Percentiles rank a stretch among this genome's conserved stretches.
Evolutionary conservation across 1,139 yeast species (phyloP).

Genomic region (Protomyces lactucae-debilis): DNA sequence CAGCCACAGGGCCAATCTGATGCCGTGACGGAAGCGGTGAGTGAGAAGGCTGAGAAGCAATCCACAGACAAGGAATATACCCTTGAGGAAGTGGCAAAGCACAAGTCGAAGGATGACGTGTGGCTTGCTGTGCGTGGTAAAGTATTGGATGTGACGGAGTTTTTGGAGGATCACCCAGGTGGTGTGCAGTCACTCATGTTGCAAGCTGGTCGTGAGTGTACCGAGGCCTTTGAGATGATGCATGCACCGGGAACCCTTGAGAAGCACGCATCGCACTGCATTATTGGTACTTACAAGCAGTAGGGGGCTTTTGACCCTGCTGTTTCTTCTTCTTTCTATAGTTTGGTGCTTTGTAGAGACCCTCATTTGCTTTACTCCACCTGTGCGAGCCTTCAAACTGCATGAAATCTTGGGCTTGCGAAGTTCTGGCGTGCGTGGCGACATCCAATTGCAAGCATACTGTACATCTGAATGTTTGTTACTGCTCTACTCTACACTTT

Average conservation of each 20-base stretch:
- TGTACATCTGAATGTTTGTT: too few relatives aligned
- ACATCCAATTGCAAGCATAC: too few relatives aligned
- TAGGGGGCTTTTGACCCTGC: background rate
- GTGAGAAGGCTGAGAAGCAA: slow-evolving; percentile 32
- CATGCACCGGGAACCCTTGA: slow-evolving; percentile 54
- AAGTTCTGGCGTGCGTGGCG: too few relatives aligned
- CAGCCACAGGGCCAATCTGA: slow-evolving; percentile 4
- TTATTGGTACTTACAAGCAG: slow-evolving; percentile 43
- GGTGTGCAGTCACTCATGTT: slow-evolving; percentile 51
- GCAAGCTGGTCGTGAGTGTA: slow-evolving; percentile 58
- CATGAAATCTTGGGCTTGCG: too few relatives aligned
- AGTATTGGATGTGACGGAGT: slow-evolving; percentile 51
- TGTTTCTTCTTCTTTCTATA: too few relatives aligned
- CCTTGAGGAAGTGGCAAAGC: slow-evolving; percentile 50
- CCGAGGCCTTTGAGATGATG: slow-evolving; percentile 54
- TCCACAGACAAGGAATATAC: slow-evolving; percentile 39
- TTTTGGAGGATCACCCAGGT: slow-evolving; percentile 52
- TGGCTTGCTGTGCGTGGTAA: slow-evolving; percentile 55
- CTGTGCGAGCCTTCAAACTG: too few relatives aligned
- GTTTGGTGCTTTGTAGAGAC: too few relatives aligned
- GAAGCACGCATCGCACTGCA: slow-evolving; percentile 48
- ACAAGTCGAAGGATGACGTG: slow-evolving; percentile 57
- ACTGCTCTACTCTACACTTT: too few relatives aligned
- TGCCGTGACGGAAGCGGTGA: slow-evolving; percentile 27
- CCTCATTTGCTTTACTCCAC: too few relatives aligned